Evolutionary conservation across 1,284 basidiomycete species (phyloP), one percentile per base, ranked within the genome.

Genomic region (Fomitiporia mediterranea): DNA sequence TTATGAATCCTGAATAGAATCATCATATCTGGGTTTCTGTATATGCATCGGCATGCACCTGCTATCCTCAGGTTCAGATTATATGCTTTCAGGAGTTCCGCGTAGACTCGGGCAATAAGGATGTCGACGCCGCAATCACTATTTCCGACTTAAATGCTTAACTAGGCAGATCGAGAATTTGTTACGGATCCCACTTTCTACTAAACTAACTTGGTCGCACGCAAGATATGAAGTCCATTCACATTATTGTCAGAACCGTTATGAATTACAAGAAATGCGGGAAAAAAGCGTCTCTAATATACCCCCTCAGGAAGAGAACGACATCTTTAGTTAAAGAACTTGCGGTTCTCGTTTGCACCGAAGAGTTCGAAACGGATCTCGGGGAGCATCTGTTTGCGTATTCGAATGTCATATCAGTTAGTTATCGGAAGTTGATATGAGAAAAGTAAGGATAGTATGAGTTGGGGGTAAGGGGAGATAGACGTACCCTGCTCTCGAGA

Each of bases 311-410:
- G 3, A 3, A 4, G n/a, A 15, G 25, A 4, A 23, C 19, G 4
- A 21, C 9, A 23, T 19, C 21, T 17, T 62, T 68, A 86, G 66
- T 80, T 85, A 72, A 83, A 89, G 77, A 92, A 92, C 69, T 91
- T 93, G 68, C 91, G 83, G 75, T 93, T 94, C 67, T 82, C 79
- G 69, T 94, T 94, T 42, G 80, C 72, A 37, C 93, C 93, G 65
- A 94, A 96, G 43, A 96, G 75, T 64, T 92, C 86, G 63, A 77
- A 79, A 64, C 94, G 79, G 63, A 96, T 90, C 73, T 95, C 92
- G 1, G 93, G 94, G 40, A 96, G 75, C 94, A 95, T 95, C 90
- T 94, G 59, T 2, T 11, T 43, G 9, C 27, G 28, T 30, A 49
- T 9, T 44, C n/a, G 48, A 55, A 35, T 28, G 25, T 7, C 9